A percentile compares a stretch with the other conserved stretches of the same genome.
phyloP scores from a whole-genome alignment of 805 yeast genomes.

The Wickerhamiella domercqiae region DNA sequence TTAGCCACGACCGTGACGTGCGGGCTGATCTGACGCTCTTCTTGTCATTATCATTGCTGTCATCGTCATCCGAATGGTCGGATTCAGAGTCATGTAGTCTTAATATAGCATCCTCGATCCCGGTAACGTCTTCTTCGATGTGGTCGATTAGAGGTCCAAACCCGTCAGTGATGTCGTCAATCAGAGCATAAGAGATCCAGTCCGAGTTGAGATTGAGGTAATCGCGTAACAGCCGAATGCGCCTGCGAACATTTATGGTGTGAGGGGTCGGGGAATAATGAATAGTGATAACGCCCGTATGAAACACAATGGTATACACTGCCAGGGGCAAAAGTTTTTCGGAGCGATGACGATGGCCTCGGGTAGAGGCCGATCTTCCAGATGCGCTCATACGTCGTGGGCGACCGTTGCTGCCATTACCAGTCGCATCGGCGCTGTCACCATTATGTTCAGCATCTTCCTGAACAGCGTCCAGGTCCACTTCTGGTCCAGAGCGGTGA shows the following conservation, averaged over 20 bases:
- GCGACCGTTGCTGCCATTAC: not conserved
- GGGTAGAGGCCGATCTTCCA: constrained; percentile 5
- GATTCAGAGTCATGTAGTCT: constrained; percentile 63
- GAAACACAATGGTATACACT: constrained; percentile 83
- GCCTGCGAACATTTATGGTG: constrained; percentile 85
- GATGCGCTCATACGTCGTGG: not conserved
- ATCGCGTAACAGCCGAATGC: constrained; percentile 77
- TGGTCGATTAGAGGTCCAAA: constrained; percentile 93
- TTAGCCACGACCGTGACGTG: not conserved
- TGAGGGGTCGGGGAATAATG: constrained; percentile 94
- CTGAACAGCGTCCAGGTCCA: not conserved
- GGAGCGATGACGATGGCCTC: constrained; percentile 3
- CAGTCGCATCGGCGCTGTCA: not conserved
- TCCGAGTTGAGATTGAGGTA: constrained; percentile 83
- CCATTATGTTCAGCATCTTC: not conserved
- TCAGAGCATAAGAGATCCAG: constrained; percentile 93
- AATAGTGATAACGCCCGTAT: constrained; percentile 80
- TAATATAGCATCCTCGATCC: constrained; percentile 85
- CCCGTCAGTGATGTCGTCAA: constrained; percentile 94
- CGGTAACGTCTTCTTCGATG: constrained; percentile 85
- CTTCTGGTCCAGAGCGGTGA: not conserved
- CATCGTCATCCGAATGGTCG: constrained; percentile 29
- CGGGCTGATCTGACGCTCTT: constrained; percentile 8
- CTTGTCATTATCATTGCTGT: constrained; percentile 21
- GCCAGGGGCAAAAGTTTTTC: constrained; percentile 70